Evolutionary conservation across 371 early-diverging fungal genomes (phyloP).

Genomic region (Chytridium lagenaria): DNA sequence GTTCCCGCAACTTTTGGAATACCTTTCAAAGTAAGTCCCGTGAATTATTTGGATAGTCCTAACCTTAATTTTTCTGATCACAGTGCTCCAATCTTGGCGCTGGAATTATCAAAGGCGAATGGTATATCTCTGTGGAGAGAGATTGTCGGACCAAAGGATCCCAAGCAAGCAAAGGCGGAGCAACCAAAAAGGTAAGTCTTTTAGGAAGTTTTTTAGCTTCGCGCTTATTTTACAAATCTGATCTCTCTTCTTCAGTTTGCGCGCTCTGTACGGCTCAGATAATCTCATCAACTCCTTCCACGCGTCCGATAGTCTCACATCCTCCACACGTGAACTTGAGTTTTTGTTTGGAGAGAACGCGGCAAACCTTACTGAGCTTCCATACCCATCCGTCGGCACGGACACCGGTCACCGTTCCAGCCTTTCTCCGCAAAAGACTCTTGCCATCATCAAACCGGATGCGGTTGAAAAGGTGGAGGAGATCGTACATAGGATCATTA

Average conservation of each 20-base stretch:
- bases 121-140: constrained; percentile 64
- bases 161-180: constrained; percentile 46
- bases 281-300: constrained; percentile 78
- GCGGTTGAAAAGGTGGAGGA: constrained; percentile 45
- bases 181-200: constrained; percentile 46
- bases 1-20: constrained; percentile 47
- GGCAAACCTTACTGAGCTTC: constrained; percentile 13
- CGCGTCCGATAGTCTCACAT: constrained; percentile 73
- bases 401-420: background rate
- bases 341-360: constrained; percentile 56
- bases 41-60: background rate
- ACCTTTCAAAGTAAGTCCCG: constrained; percentile 43
- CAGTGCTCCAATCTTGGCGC: constrained; percentile 71
- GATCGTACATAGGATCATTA: constrained; percentile 52
- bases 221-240: too few species aligned
- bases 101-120: constrained; percentile 72
- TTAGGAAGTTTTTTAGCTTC: too few species aligned
- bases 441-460: constrained; percentile 59
- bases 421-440: constrained; percentile 49
- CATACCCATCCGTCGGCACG: constrained; percentile 7
- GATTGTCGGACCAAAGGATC: constrained; percentile 55
- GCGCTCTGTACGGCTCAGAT: constrained; percentile 70
- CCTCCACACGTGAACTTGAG: constrained; percentile 73
- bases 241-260: constrained; percentile 40
- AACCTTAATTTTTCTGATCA: constrained; percentile 19